A percentile compares a stretch with the other conserved stretches of the same genome.
Evolutionary conservation across 108 stramenopile genomes (phyloP).

Genomic region (Fragilaria crotonensis): DNA sequence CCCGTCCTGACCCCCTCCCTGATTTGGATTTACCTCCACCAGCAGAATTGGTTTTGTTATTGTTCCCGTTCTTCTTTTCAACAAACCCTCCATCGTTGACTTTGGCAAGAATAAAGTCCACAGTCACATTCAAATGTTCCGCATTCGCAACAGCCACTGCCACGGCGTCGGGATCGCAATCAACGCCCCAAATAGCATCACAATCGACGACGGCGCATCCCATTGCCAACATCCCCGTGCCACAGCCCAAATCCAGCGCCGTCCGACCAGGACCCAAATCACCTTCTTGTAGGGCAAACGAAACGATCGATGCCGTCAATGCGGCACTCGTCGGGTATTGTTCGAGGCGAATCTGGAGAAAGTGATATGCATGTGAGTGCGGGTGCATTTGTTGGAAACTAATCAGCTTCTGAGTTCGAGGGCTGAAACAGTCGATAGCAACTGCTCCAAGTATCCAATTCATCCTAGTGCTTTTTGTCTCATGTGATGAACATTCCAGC

Average conservation of each 20-base stretch:
- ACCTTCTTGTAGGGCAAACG: constrained; percentile 56
- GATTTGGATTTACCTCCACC: constrained; percentile 1
- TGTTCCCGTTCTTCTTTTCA: background rate
- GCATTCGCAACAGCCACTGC: constrained; percentile 53
- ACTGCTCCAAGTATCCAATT: too few relatives aligned
- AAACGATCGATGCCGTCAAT: constrained; percentile 67
- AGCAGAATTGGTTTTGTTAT: background rate
- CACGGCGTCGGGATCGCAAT: constrained; percentile 82
- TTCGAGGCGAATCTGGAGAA: constrained; percentile 74
- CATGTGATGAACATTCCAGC: too few relatives aligned
- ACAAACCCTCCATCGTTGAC: constrained; percentile 16
- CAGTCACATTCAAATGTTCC: constrained; percentile 18
- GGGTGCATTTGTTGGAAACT: constrained; percentile 2
- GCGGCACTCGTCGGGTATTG: constrained; percentile 87
- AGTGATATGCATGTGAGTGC: constrained; percentile 19
- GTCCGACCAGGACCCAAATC: constrained; percentile 49
- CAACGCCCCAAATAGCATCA: constrained; percentile 57
- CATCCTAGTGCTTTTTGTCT: too few relatives aligned
- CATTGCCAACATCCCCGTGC: constrained; percentile 87
- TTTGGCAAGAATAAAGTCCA: constrained; percentile 40
- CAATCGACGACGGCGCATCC: constrained; percentile 69
- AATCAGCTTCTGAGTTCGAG: background rate
- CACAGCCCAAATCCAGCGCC: constrained; percentile 90
- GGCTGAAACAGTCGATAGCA: background rate
- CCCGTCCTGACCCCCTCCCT: too few relatives aligned